Percentiles rank a stretch among this genome's conserved stretches.
Conservation (phyloP, 2,329 filamentous ascomycete species). For the Coniochaeta ligniaria region DNA sequence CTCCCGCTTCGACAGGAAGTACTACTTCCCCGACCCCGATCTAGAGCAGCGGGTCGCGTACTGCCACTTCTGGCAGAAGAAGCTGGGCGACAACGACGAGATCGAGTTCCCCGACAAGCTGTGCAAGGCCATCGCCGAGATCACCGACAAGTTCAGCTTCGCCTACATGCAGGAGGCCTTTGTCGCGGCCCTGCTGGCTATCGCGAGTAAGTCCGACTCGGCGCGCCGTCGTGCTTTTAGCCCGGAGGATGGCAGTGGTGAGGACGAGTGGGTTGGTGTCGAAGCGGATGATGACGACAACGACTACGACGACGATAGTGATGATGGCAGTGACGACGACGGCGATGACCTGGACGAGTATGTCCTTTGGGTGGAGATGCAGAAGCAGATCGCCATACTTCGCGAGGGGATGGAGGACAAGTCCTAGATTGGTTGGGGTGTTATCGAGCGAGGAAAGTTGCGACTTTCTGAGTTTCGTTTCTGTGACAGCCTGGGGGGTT, state of each 20-base stretch:
- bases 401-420: constrained; percentile 48
- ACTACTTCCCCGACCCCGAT: constrained; percentile 53
- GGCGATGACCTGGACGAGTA: constrained; percentile 40
- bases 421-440: background rate
- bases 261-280: constrained; percentile 15
- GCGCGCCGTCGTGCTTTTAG: constrained; percentile 10
- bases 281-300: constrained; percentile 11
- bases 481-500: too few relatives aligned
- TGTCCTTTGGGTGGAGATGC: constrained; percentile 53
- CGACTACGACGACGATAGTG: constrained; percentile 21
- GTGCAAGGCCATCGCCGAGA: constrained; percentile 50
- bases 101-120: constrained; percentile 55
- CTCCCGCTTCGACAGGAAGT: constrained; percentile 60
- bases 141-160: constrained; percentile 60
- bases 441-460: too few relatives aligned
- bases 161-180: constrained; percentile 66
- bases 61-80: constrained; percentile 54
- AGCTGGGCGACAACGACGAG: constrained; percentile 47
- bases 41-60: constrained; percentile 49
- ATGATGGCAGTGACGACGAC: constrained; percentile 14
- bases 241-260: background rate
- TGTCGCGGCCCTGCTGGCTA: constrained; percentile 52
- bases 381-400: constrained; percentile 54
- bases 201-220: constrained; percentile 32
- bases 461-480: too few relatives aligned